phyloP scores from a whole-genome alignment of 1,284 basidiomycete genomes.

The Fomitiporia mediterranea region DNA sequence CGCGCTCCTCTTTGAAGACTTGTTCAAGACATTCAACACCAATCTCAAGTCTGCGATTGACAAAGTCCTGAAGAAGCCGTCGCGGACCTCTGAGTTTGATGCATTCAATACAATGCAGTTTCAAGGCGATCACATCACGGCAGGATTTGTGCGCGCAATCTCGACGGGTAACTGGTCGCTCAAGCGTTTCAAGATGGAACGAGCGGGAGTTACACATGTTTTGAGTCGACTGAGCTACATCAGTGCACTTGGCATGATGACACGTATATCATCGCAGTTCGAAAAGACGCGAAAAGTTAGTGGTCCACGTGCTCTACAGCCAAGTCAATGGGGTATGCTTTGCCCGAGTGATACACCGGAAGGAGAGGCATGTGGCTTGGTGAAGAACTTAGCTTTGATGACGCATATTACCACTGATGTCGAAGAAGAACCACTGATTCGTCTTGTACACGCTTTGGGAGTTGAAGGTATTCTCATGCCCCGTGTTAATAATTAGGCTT shows the following conservation, averaged over 20 bases:
- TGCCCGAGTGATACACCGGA: conserved; percentile 99
- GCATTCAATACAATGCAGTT: conserved; percentile 93
- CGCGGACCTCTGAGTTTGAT: conserved; percentile 93
- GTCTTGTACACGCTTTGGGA: conserved; percentile 89
- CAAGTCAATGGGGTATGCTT: conserved; percentile 99
- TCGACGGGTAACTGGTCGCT: conserved; percentile 99
- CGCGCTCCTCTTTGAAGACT: conserved; percentile 93
- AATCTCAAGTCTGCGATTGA: conserved; percentile 97
- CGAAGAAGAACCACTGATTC: conserved; percentile 91
- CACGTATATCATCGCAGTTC: conserved; percentile 96
- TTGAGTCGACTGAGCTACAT: conserved; percentile 95
- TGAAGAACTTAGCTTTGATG: conserved; percentile 99
- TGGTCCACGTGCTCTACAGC: conserved; percentile 95
- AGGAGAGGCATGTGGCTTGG: conserved; percentile 98
- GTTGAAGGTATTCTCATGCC: conserved; percentile 67
- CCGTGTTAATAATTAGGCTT: conserved; percentile 14
- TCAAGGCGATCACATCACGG: conserved; percentile 85
- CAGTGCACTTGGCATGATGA: conserved; percentile 99
- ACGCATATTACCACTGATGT: conserved; percentile 99
- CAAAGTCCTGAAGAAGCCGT: conserved; percentile 96
- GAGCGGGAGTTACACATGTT: conserved; percentile 98
- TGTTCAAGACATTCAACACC: conserved; percentile 98
- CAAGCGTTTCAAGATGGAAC: conserved; percentile 99
- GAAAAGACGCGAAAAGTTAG: conserved; percentile 99
- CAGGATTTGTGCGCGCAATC: conserved; percentile 96